A percentile compares a stretch with the other conserved stretches of the same genome.
phyloP scores from a whole-genome alignment of 2,329 filamentous ascomycete genomes.

The Calcarisporium arbuscula region DNA sequence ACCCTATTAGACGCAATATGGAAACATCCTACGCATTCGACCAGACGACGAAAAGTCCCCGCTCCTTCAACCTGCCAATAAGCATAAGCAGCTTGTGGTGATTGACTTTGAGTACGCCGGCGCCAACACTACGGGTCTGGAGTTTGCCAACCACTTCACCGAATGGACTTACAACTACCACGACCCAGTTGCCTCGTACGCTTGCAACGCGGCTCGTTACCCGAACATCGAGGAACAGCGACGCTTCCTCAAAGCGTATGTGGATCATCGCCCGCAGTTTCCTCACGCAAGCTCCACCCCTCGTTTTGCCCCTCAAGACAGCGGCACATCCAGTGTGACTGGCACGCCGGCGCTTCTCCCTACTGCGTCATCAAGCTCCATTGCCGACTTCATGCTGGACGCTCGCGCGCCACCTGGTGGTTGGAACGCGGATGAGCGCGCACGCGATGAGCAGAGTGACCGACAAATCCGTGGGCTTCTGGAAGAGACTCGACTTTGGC shows the following conservation, averaged over 20 bases:
- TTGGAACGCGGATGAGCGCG: slow-evolving; percentile 47
- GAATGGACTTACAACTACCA: slow-evolving; percentile 99
- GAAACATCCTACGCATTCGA: slow-evolving; percentile 78
- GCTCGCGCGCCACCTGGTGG: slow-evolving; percentile 51
- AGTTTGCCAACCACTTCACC: slow-evolving; percentile 97
- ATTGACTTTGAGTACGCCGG: slow-evolving; percentile 98
- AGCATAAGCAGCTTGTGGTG: slow-evolving; percentile 92
- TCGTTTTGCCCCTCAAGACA: slow-evolving; percentile 38
- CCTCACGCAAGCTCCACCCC: slow-evolving; percentile 47
- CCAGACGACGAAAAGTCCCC: slow-evolving; percentile 72
- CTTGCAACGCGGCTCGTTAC: slow-evolving; percentile 64
- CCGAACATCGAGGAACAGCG: slow-evolving; percentile 75
- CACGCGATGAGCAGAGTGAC: slow-evolving; percentile 59
- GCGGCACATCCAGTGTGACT: slow-evolving; percentile 22
- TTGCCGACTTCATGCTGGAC: slow-evolving; percentile 76
- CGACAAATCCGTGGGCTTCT: slow-evolving; percentile 63
- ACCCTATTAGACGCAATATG: slow-evolving; percentile 77
- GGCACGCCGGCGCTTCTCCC: slow-evolving; percentile 29
- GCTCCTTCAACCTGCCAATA: slow-evolving; percentile 79
- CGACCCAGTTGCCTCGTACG: slow-evolving; percentile 56
- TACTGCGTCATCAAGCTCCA: slow-evolving; percentile 40
- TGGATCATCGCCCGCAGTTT: slow-evolving; percentile 70
- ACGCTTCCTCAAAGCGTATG: slow-evolving; percentile 79
- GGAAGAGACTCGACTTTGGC: slow-evolving; percentile 78
- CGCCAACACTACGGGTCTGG: slow-evolving; percentile 76